Evolutionary conservation across 2,329 filamentous ascomycete species (phyloP).

Genomic region (Fusarium robinianum): DNA sequence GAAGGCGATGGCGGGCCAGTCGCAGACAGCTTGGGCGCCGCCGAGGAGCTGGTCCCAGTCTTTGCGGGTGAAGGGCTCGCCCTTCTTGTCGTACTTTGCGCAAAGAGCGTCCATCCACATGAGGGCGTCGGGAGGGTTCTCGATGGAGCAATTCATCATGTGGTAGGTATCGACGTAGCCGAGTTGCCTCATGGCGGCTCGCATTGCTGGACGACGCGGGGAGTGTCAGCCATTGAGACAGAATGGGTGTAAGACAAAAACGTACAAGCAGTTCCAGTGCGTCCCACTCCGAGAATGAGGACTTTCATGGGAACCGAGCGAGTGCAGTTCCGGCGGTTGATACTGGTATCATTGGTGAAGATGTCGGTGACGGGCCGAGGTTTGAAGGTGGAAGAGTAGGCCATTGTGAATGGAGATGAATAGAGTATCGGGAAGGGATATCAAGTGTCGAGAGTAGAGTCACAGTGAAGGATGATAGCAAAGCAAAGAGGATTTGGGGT

Average conservation of each 20-base stretch:
- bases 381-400: conserved; percentile 38
- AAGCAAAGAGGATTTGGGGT: no score
- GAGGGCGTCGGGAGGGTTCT: conserved; percentile 61
- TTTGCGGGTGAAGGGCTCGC: conserved; percentile 60
- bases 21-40: conserved; percentile 68
- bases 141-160: conserved; percentile 72
- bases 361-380: conserved; percentile 57
- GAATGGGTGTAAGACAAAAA: conserved; percentile 16
- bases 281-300: conserved; percentile 69
- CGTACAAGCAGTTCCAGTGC: conserved; percentile 72
- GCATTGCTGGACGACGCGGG: no score
- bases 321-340: conserved; percentile 67
- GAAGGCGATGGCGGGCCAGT: conserved; percentile 71
- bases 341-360: conserved; percentile 68
- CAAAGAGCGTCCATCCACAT: conserved; percentile 72
- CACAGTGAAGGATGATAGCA: not conserved
- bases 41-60: conserved; percentile 73
- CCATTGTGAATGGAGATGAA: conserved; percentile 26
- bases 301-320: conserved; percentile 74
- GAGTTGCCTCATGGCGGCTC: conserved; percentile 66
- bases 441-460: not conserved
- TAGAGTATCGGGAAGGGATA: not conserved
- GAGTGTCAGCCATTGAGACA: no score
- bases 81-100: conserved; percentile 50
- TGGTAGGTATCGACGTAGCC: conserved; percentile 73